Conservation (phyloP, 2,329 filamentous ascomycete genomes). For the Teratosphaeria zuluensis region DNA sequence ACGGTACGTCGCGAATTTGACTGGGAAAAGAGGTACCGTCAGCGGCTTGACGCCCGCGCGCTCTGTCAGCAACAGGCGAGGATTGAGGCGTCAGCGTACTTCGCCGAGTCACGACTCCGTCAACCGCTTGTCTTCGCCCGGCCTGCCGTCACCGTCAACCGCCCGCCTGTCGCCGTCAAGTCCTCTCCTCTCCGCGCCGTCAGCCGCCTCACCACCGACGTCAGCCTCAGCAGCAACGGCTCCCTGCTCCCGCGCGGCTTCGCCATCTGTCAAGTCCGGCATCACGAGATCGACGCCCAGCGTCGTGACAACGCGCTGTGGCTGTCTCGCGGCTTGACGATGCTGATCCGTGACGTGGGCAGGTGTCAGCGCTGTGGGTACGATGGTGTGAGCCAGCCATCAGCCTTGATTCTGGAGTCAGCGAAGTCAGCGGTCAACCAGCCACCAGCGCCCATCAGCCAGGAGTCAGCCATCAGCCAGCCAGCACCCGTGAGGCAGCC, state of each 20-base stretch:
- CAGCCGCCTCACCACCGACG: neutral
- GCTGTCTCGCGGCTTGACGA: neutral
- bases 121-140: neutral
- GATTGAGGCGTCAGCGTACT: neutral
- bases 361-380: neutral
- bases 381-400: neutral
- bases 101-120: neutral
- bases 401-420: neutral
- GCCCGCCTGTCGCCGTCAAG: neutral
- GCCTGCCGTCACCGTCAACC: neutral
- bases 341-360: neutral
- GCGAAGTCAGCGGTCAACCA: neutral
- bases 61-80: neutral
- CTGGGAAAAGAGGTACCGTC: neutral
- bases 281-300: neutral
- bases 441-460: too few species aligned
- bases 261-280: neutral
- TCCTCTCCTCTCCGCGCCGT: neutral
- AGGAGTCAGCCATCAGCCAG: neutral
- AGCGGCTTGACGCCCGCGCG: neutral
- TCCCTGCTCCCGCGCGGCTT: neutral
- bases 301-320: neutral
- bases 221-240: neutral
- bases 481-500: neutral
- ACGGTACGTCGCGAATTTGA: neutral